Base-by-base conservation (phyloP, 1,284 basidiomycete species). In the Marasmius fiardii region DNA sequence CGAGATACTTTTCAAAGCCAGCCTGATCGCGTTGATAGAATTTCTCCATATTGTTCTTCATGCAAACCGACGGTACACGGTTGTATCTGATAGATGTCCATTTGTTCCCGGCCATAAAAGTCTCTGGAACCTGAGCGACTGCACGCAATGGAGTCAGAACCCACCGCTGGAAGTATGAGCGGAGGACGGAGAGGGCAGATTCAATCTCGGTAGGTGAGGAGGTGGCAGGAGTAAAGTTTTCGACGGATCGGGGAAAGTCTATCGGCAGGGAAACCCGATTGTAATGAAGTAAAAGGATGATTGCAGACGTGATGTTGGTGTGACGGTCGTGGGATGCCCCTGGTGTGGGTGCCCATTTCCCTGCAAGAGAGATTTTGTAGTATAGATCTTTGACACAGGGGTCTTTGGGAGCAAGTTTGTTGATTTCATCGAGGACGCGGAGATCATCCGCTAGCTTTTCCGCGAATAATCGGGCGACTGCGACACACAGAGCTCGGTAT, bases 331-430 rank as follows among this genome's bases (percentile, higher is more conserved):
- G 85, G 1, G 81, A 74, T 3, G 73, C 68, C 2, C 68, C 74
- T 4, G 83, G 81, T 1, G 81, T 79, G 0, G 88, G 87, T 0
- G 85, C 85, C 86, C 86, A 90, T 67, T 90, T 90, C 4, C 76
- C 76, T 1, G 78, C 85, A 12, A 86, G 78, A 1, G 78, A 79
- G 28, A 89, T 69, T 26, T 72, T 67, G 55, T 68, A 70, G 18
- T 77, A 62, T 31, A 83, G 69, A 0, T 65, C 47, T 12, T 31
- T 39, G 28, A 65, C 59, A 33, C 54, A 53, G 8, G 14, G n/a
- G 3, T 67, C 64, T 33, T 65, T 60, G 0, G 57, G 56, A 0
- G 69, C 61, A 2, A 77, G 63, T 1, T 60, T 43, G 8, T 71
- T 64, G 33, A 74, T 64, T 52, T 71, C 61, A 5, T 69, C 52